Evolutionary conservation across 495 filamentous ascomycete genomes (phyloP).

Genomic region (Tuber microsphaerosporum): DNA sequence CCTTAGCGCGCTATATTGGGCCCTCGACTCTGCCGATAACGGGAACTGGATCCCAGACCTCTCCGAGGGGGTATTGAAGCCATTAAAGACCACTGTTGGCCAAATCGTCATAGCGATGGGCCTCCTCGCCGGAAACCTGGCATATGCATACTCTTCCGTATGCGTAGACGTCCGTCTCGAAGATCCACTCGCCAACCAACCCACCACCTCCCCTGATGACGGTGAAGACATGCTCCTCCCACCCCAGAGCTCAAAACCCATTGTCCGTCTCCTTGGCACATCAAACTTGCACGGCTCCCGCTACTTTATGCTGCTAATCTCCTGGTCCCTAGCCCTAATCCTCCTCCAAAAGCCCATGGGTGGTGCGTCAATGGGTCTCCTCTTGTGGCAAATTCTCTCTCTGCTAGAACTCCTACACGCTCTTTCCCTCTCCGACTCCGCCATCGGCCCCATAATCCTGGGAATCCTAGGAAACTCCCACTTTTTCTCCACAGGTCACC

Average conservation of each 20-base stretch:
- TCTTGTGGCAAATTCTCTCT: slow-evolving; percentile 77
- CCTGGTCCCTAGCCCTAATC: slow-evolving; percentile 65
- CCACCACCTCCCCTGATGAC: slow-evolving; percentile 36
- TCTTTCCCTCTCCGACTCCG: slow-evolving; percentile 58
- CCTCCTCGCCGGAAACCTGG: slow-evolving; percentile 59
- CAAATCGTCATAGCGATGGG: slow-evolving; percentile 65
- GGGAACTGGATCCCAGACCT: slow-evolving; percentile 66
- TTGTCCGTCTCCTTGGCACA: slow-evolving; percentile 77
- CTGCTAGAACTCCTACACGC: slow-evolving; percentile 82
- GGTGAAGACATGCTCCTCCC: slow-evolving; percentile 36
- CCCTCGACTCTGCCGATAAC: slow-evolving; percentile 83
- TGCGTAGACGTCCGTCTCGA: slow-evolving; percentile 57
- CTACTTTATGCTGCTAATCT: slow-evolving; percentile 75
- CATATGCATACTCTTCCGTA: slow-evolving; percentile 67
- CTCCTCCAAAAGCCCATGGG: slow-evolving; percentile 95
- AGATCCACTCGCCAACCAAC: slow-evolving; percentile 29
- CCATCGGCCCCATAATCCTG: slow-evolving; percentile 76
- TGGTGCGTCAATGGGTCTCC: slow-evolving; percentile 67
- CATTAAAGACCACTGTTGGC: slow-evolving; percentile 64
- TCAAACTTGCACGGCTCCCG: slow-evolving; percentile 86
- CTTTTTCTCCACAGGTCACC: slow-evolving; percentile 97
- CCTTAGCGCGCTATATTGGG: slow-evolving; percentile 75
- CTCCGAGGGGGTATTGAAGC: slow-evolving; percentile 59
- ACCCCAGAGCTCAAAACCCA: slow-evolving; percentile 41
- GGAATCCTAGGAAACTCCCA: slow-evolving; percentile 81